A percentile compares a stretch with the other conserved stretches of the same genome.
These are phyloP conservation scores for Vigna radiata DNA, from an alignment of 306 rosid genomes.

Conservation along the genomic window DNA sequence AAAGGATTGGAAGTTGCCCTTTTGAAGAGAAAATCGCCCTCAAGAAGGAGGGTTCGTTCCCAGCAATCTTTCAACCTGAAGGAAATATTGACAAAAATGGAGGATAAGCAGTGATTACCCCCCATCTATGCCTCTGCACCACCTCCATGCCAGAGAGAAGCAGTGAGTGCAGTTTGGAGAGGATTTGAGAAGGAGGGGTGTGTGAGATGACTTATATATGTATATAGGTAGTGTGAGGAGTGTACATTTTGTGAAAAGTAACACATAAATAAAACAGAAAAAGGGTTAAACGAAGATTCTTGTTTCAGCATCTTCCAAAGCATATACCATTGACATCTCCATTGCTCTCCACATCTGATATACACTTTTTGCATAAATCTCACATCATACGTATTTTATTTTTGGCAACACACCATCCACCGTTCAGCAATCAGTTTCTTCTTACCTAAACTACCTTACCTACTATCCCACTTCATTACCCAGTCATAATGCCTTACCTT, in stretches of 20 bases:
- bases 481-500: not conserved
- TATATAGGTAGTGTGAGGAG: conserved; percentile 43
- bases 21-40: conserved; percentile 53
- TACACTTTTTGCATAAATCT: conserved; percentile 37
- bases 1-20: conserved; percentile 97
- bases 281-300: conserved; percentile 46
- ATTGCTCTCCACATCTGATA: conserved; percentile 60
- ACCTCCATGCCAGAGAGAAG: conserved; percentile 42
- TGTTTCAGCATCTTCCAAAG: conserved; percentile 74
- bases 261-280: conserved; percentile 41
- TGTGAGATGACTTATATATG: conserved; percentile 62
- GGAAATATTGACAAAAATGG: conserved; percentile 14
- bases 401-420: conserved; percentile 7
- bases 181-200: conserved; percentile 56
- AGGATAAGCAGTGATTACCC: conserved; percentile 31
- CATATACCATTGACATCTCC: conserved; percentile 67
- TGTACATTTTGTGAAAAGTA: conserved; percentile 47
- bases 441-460: not conserved
- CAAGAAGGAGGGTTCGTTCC: conserved; percentile 54
- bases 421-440: not conserved
- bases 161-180: conserved; percentile 48
- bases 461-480: not conserved
- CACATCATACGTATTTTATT: not conserved
- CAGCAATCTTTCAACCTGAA: conserved; percentile 38
- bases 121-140: conserved; percentile 29